These are phyloP conservation scores for Lavandula angustifolia DNA, from an alignment of 257 asterid genomes.

Conservation along the genomic window DNA sequence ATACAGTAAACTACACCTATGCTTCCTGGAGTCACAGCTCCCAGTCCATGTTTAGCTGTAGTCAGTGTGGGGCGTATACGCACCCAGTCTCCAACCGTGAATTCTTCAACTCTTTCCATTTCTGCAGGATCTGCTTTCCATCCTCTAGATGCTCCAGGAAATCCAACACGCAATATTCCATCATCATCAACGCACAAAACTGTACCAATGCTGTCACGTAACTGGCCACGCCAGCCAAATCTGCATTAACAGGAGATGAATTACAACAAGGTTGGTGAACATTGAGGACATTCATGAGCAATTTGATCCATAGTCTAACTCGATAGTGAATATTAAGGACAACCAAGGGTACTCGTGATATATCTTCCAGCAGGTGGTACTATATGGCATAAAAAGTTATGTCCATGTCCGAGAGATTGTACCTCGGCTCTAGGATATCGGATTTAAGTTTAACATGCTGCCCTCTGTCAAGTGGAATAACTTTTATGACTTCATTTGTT, in stretches of 20 bases:
- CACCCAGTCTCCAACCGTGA: conserved; percentile 97
- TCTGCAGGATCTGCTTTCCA: conserved; percentile 99
- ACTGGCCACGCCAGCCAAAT: conserved; percentile 98
- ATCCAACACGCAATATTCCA: conserved; percentile 96
- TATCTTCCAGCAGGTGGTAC: not conserved
- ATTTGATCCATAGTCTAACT: not conserved
- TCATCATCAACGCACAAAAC: conserved; percentile 98
- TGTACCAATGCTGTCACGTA: conserved; percentile 92
- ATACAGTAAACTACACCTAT: conserved; percentile 84
- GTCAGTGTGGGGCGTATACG: conserved; percentile 94
- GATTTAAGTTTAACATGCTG: conserved; percentile 91
- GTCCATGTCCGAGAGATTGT: conserved; percentile 27
- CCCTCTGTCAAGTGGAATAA: conserved; percentile 95
- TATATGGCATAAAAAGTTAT: conserved; percentile 3
- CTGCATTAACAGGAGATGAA: conserved; percentile 47
- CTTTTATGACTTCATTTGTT: conserved; percentile 73
- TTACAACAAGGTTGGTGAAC: conserved; percentile 17
- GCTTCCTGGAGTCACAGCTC: conserved; percentile 97
- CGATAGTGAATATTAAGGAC: conserved; percentile 26
- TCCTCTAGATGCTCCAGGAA: conserved; percentile 99
- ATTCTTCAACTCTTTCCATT: conserved; percentile 99
- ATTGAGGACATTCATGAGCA: conserved; percentile 8
- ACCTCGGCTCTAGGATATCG: conserved; percentile 95
- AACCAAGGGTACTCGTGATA: conserved; percentile 1
- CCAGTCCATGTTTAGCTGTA: conserved; percentile 93